These are phyloP conservation scores for Gynochthodes officinalis DNA, from an alignment of 257 asterid genomes.

Conservation along the genomic window DNA sequence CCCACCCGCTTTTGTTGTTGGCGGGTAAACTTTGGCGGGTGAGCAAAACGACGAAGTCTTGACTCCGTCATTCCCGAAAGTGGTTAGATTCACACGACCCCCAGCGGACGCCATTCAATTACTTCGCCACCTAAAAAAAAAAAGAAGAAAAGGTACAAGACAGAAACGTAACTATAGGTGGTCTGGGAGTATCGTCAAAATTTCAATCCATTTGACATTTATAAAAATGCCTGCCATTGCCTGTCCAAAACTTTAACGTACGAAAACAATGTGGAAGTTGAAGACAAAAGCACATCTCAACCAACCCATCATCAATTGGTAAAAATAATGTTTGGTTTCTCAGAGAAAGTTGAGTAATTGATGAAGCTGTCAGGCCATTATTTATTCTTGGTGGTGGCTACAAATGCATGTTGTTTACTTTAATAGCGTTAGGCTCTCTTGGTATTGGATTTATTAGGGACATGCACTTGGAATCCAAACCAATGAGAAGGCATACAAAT, in stretches of 20 bases:
- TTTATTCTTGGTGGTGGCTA: background rate
- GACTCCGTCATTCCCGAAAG: conserved; percentile 23
- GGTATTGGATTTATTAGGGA: too few species aligned
- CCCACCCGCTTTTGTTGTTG: conserved; percentile 13
- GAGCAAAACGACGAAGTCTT: conserved; percentile 21
- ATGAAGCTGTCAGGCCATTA: background rate
- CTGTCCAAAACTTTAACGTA: background rate
- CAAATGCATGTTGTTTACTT: too few species aligned
- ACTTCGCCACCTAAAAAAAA: background rate
- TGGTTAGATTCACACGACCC: conserved; percentile 12
- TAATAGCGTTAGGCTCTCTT: background rate
- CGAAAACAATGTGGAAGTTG: conserved; percentile 1
- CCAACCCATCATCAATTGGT: background rate
- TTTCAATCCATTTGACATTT: background rate
- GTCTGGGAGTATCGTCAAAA: too few species aligned
- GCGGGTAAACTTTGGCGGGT: conserved; percentile 33
- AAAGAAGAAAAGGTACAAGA: too few species aligned
- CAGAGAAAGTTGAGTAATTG: conserved; percentile 5
- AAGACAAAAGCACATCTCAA: background rate
- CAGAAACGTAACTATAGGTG: too few species aligned
- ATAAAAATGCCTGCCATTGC: background rate
- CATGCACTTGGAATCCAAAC: too few species aligned
- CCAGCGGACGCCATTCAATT: background rate
- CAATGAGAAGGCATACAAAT: background rate
- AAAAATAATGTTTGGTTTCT: conserved; percentile 7